phyloP scores from a whole-genome alignment of 345 rosid genomes.

The Corchorus capsularis region DNA sequence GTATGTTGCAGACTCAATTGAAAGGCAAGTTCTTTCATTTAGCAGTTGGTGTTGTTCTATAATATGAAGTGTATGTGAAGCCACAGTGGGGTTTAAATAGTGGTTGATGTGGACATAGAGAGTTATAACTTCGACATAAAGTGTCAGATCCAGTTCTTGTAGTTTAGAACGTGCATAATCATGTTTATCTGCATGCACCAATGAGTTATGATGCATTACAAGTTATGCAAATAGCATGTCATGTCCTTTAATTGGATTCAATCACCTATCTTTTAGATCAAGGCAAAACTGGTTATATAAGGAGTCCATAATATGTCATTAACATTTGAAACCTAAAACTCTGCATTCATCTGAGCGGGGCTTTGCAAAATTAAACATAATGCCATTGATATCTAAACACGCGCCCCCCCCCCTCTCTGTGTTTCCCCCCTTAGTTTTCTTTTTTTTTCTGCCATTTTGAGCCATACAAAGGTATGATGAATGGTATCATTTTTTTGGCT shows the following conservation, averaged over 20 bases:
- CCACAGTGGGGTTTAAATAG: conserved; percentile 9
- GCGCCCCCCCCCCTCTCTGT: background rate
- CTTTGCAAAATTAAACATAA: conserved; percentile 5
- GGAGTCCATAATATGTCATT: background rate
- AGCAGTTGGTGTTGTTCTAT: conserved; percentile 11
- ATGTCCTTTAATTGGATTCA: background rate
- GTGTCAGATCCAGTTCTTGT: background rate
- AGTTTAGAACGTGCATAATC: background rate
- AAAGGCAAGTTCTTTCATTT: conserved; percentile 59
- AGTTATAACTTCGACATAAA: background rate
- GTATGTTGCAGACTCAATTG: conserved; percentile 95
- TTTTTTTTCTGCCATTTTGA: background rate
- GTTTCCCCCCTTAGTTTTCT: background rate
- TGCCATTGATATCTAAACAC: background rate
- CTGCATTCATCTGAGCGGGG: background rate
- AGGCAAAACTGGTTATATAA: background rate
- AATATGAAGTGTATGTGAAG: conserved; percentile 13
- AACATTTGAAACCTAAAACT: background rate
- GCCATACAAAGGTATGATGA: background rate
- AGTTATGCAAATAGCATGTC: background rate
- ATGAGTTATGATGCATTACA: background rate
- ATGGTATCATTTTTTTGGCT: background rate
- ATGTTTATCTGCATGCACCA: conserved; percentile 6
- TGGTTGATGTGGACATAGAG: conserved; percentile 6
- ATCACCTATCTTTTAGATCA: no score